These are phyloP conservation scores for Aureobasidium sp. DNA, from an alignment of 2,329 filamentous ascomycete species.

Conservation along the genomic window DNA sequence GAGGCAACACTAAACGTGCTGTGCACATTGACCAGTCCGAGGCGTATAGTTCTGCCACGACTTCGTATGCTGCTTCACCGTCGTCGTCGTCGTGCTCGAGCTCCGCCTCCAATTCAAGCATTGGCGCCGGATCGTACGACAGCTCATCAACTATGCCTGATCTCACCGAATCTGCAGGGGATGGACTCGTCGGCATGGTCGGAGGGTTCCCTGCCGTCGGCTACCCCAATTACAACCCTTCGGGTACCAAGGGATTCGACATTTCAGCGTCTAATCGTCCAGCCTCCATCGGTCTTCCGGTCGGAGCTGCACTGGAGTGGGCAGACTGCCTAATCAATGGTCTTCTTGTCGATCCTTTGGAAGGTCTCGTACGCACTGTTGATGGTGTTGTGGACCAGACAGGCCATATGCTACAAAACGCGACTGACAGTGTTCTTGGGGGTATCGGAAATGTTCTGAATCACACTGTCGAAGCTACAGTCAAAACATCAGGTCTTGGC, in stretches of 20 bases:
- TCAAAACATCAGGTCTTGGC: not conserved
- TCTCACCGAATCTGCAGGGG: not conserved
- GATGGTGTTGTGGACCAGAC: not conserved
- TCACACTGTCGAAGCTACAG: not conserved
- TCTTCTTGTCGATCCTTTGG: constrained; percentile 6
- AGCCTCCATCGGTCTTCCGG: constrained; percentile 15
- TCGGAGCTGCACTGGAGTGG: constrained; percentile 15
- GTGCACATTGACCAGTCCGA: not conserved
- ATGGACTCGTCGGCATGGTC: not conserved
- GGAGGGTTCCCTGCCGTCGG: constrained; percentile 15
- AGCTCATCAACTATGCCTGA: not conserved
- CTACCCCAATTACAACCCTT: constrained; percentile 18
- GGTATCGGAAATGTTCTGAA: not conserved
- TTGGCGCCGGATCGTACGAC: not conserved
- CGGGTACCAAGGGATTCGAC: constrained; percentile 7
- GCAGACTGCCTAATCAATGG: constrained; percentile 14
- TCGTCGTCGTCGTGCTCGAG: not conserved
- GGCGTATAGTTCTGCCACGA: not conserved
- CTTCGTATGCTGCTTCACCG: not conserved
- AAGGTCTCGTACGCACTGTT: constrained; percentile 1
- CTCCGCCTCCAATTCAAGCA: not conserved
- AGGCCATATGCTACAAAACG: not conserved
- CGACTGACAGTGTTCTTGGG: not conserved
- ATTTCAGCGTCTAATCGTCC: constrained; percentile 7
- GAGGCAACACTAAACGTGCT: constrained; percentile 5